These are phyloP conservation scores for Fraxinus angustifolia DNA, from an alignment of 305 asterid species.

Conservation along the genomic window DNA sequence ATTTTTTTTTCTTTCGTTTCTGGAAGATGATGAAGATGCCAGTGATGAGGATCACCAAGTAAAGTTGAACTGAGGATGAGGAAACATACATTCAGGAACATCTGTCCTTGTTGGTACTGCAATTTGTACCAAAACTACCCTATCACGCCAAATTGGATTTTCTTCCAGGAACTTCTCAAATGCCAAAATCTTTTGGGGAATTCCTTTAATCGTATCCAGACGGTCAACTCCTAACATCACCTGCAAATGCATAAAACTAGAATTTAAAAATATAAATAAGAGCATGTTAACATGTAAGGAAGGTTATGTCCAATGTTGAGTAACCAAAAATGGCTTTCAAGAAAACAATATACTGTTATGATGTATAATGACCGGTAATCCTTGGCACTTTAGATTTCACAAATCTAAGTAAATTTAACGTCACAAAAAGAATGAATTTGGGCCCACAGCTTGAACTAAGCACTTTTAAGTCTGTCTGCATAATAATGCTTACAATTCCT, in stretches of 20 bases:
- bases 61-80: conserved; percentile 22
- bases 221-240: conserved; percentile 96
- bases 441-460: neutral
- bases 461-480: neutral
- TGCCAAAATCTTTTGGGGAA: conserved; percentile 93
- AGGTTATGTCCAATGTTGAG: neutral
- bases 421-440: neutral
- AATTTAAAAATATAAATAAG: conserved; percentile 1
- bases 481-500: neutral
- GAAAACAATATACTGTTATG: neutral
- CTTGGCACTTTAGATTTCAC: neutral
- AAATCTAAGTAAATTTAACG: neutral
- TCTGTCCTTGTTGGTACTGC: conserved; percentile 97
- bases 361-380: neutral
- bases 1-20: neutral
- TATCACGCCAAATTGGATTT: conserved; percentile 83
- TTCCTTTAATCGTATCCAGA: conserved; percentile 92
- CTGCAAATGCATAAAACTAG: conserved; percentile 34
- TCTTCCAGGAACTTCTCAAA: conserved; percentile 96
- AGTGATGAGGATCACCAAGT: conserved; percentile 5
- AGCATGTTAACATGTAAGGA: neutral
- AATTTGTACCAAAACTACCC: conserved; percentile 83
- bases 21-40: conserved; percentile 9
- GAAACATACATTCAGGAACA: conserved; percentile 89
- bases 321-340: neutral